Evolutionary conservation across 495 filamentous ascomycete species (phyloP).

Genomic region (Neurospora pannonica): DNA sequence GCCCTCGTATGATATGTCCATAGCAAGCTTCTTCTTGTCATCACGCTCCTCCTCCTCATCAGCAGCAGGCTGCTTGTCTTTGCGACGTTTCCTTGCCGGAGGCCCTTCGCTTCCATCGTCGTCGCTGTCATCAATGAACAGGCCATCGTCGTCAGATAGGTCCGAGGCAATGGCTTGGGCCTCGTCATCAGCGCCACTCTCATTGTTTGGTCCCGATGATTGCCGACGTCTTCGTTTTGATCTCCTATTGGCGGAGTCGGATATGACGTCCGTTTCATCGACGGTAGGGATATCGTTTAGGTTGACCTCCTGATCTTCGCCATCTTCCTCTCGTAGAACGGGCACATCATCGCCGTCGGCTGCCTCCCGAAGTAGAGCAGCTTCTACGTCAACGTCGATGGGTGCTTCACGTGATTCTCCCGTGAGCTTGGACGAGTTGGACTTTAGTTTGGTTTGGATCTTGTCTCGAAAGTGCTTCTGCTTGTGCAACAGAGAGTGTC

Average conservation of each 20-base stretch:
- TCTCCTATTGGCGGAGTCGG: slow-evolving; percentile 22
- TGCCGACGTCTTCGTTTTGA: slow-evolving; percentile 16
- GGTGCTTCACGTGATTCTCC: slow-evolving; percentile 43
- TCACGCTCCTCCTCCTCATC: slow-evolving; percentile 38
- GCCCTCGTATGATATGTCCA: slow-evolving; percentile 84
- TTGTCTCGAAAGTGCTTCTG: slow-evolving; percentile 59
- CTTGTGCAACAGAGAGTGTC: slow-evolving; percentile 80
- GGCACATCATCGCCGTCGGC: slow-evolving; percentile 32
- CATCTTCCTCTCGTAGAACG: slow-evolving; percentile 26
- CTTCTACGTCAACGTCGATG: slow-evolving; percentile 35
- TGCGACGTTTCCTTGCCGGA: slow-evolving; percentile 41
- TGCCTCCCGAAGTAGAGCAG: slow-evolving; percentile 19
- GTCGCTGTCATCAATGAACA: slow-evolving; percentile 25
- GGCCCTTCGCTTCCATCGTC: slow-evolving; percentile 12
- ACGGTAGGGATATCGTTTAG: slow-evolving; percentile 36
- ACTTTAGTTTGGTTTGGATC: slow-evolving; percentile 41
- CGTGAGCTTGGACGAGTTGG: slow-evolving; percentile 49
- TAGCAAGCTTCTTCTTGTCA: slow-evolving; percentile 80
- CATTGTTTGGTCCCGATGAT: slow-evolving; percentile 13
- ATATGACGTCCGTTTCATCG: slow-evolving; percentile 23
- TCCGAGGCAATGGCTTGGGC: slow-evolving; percentile 5
- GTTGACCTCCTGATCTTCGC: slow-evolving; percentile 27
- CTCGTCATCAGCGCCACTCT: slow-evolving; percentile 19
- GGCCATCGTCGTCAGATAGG: slow-evolving; percentile 14
- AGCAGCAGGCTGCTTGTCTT: slow-evolving; percentile 21